A percentile compares a stretch with the other conserved stretches of the same genome.
Evolutionary conservation across 768 basidiomycete species (phyloP).

Genomic region (Boletus pseudo-olivaceus): DNA sequence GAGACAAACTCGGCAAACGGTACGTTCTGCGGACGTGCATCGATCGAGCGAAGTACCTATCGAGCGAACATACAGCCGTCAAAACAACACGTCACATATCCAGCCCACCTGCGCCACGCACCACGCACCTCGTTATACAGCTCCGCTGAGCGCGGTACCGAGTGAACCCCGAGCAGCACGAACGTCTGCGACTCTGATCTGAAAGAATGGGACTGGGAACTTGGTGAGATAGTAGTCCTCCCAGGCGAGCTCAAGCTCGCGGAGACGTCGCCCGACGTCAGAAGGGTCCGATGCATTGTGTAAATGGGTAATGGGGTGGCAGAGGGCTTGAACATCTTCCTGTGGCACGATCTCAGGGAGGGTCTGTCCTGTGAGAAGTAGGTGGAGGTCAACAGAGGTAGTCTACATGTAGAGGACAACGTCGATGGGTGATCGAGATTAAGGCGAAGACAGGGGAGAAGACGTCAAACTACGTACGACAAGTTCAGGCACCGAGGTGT

Average conservation of each 20-base stretch:
- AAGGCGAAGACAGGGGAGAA: not conserved
- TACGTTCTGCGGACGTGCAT: constrained; percentile 9
- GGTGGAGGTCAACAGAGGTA: too few species aligned
- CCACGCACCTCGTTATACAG: constrained; percentile 29
- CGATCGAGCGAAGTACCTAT: constrained; percentile 25
- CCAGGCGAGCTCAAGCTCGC: constrained; percentile 28
- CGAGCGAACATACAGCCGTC: not conserved
- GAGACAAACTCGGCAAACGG: constrained; percentile 26
- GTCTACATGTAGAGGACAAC: not conserved
- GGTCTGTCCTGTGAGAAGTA: constrained; percentile 7
- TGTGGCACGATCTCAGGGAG: constrained; percentile 20
- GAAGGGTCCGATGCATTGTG: constrained; percentile 15
- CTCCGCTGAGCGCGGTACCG: constrained; percentile 27
- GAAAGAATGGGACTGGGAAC: constrained; percentile 30
- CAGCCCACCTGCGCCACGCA: not conserved
- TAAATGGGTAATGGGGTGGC: constrained; percentile 12
- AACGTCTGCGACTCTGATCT: constrained; percentile 32
- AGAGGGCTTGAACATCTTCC: constrained; percentile 22
- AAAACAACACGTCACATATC: not conserved
- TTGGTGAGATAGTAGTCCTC: constrained; percentile 32
- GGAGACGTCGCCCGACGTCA: constrained; percentile 22
- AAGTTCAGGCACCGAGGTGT: constrained; percentile 23
- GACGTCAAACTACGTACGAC: constrained; percentile 18
- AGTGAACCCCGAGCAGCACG: constrained; percentile 30
- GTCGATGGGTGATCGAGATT: constrained; percentile 1